phyloP scores from a whole-genome alignment of 306 rosid genomes.

The Phaseolus lunatus region DNA sequence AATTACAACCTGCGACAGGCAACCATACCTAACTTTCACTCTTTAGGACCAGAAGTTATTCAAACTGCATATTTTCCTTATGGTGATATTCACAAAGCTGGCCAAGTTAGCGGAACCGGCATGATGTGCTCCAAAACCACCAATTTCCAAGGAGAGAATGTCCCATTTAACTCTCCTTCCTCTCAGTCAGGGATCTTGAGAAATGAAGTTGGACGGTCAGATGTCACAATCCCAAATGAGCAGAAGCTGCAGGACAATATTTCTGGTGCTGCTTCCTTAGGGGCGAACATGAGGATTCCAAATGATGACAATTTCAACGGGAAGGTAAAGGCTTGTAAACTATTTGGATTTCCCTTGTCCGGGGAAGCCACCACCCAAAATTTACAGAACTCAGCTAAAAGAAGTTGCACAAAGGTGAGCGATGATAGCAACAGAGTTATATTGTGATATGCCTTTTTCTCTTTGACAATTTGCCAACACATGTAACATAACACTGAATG shows the following conservation, averaged over 20 bases:
- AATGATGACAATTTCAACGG: slow-evolving; percentile 62
- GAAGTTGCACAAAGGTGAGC: slow-evolving; percentile 97
- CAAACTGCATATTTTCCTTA: slow-evolving; percentile 66
- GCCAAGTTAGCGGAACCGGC: slow-evolving; percentile 60
- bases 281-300: slow-evolving; percentile 56
- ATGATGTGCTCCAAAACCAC: slow-evolving; percentile 56
- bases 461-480: slow-evolving; percentile 63
- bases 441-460: slow-evolving; percentile 55
- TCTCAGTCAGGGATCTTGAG: slow-evolving; percentile 55
- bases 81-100: slow-evolving; percentile 64
- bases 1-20: slow-evolving; percentile 67
- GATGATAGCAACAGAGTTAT: slow-evolving; percentile 57
- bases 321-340: slow-evolving; percentile 65
- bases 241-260: slow-evolving; percentile 57
- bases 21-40: slow-evolving; percentile 59
- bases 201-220: slow-evolving; percentile 61
- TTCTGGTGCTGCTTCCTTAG: slow-evolving; percentile 60
- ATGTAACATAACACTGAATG: slow-evolving; percentile 60
- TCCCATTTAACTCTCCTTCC: slow-evolving; percentile 55
- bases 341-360: slow-evolving; percentile 84
- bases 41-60: slow-evolving; percentile 60
- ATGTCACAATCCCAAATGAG: slow-evolving; percentile 50
- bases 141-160: slow-evolving; percentile 57
- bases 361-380: slow-evolving; percentile 64
- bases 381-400: slow-evolving; percentile 63